phyloP scores from a whole-genome alignment of 805 yeast genomes.

The Metschnikowia orientalis region DNA sequence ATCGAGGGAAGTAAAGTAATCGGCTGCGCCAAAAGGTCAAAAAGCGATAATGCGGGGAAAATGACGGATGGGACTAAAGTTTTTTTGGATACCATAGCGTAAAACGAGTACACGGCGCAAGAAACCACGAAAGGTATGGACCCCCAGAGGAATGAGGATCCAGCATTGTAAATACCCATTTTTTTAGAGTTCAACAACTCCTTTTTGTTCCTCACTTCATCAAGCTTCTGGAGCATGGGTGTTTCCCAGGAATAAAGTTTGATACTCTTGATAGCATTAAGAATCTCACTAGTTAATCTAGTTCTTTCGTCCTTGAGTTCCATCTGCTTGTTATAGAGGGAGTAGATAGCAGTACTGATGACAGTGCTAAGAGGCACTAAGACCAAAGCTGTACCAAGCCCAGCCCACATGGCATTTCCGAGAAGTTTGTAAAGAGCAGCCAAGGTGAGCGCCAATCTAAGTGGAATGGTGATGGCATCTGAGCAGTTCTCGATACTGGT shows the following conservation, averaged over 20 bases:
- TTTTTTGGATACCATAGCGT: slow-evolving; percentile 21
- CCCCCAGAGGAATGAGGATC: slow-evolving; percentile 33
- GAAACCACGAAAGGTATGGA: slow-evolving; percentile 36
- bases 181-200: slow-evolving; percentile 50
- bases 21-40: slow-evolving; percentile 34
- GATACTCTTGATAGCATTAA: slow-evolving; percentile 57
- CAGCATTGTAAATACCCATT: slow-evolving; percentile 38
- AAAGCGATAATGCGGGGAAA: slow-evolving; percentile 39
- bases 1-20: slow-evolving; percentile 31
- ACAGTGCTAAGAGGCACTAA: slow-evolving; percentile 56
- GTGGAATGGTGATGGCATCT: slow-evolving; percentile 45
- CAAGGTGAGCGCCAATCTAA: slow-evolving; percentile 50
- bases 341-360: slow-evolving; percentile 41
- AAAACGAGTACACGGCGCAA: slow-evolving; percentile 29
- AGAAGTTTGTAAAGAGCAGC: slow-evolving; percentile 50
- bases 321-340: slow-evolving; percentile 54
- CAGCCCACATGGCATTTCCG: slow-evolving; percentile 58
- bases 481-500: slow-evolving; percentile 50
- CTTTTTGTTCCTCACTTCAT: slow-evolving; percentile 51
- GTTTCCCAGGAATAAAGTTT: slow-evolving; percentile 69
- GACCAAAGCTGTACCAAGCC: slow-evolving; percentile 47
- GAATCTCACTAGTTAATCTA: slow-evolving; percentile 53
- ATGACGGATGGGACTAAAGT: slow-evolving; percentile 34
- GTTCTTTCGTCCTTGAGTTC: slow-evolving; percentile 57
- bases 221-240: slow-evolving; percentile 53